Base-by-base conservation (phyloP, 345 rosid genomes). In the Firmiana major region DNA sequence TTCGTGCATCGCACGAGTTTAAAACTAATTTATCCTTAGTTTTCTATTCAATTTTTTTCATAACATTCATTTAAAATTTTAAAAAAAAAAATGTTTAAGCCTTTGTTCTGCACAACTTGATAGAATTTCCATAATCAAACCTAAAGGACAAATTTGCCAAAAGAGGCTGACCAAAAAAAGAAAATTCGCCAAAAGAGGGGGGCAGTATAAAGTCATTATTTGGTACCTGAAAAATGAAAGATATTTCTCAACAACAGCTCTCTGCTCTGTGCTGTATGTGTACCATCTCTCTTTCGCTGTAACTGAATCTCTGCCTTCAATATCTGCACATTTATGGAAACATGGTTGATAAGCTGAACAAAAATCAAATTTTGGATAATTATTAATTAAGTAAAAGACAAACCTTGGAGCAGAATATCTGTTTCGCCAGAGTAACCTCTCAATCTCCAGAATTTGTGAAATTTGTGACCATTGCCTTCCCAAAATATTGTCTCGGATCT, bases 361-460 rank as follows among this genome's bases (percentile, higher is more conserved):
- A 49, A 49, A 31, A 22, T 51, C 21, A 38, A 31, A 49, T 49
- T 49, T 70, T 28, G 74, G 22, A 28, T 13, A 31, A 51, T 63
- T 22, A 40, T 40, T 40, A 6, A 40, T 21, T 17, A 31, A 12
- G 42, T 28, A 2, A 17, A 51, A 49, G 51, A 51, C 38, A 58
- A 67, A 77, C 74, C 79, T 77, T 57, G 79, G 26, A 77, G 74
- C 75, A 77, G 66, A 68, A 77, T 58, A 26, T 77, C 59, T 7
- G 73, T 57, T 68, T 77, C 74, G 40, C 55, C 40, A 22, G 21
- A 38, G 75, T 77, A 69, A 59, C 79, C 68, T 31, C 58, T 77
- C 75, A 67, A 57, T 17, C 66, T 55, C 75, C 79, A 77, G 67
- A 67, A 55, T 59, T 68, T 75, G 53, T n/a, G 13, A 64, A 49